Conservation (phyloP, 345 rosid species). For the Eucalyptus curtisii region DNA sequence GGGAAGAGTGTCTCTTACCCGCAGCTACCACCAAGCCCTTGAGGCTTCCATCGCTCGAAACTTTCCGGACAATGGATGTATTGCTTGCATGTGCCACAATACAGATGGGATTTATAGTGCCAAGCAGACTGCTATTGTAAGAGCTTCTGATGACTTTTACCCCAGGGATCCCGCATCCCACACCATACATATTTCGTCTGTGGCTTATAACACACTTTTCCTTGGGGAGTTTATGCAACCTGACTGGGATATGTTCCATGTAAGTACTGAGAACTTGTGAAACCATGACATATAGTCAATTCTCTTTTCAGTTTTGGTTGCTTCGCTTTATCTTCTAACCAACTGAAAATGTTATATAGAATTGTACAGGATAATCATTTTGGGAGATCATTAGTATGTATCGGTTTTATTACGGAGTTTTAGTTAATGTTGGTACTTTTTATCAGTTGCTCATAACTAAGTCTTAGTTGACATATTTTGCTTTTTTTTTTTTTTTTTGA, state of each 20-base stretch:
- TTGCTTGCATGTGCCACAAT: conserved; percentile 96
- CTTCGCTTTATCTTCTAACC: neutral
- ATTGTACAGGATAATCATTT: neutral
- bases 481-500: neutral
- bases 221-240: conserved; percentile 99
- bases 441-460: neutral
- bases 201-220: conserved; percentile 83
- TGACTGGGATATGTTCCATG: conserved; percentile 99
- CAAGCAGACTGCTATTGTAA: conserved; percentile 83
- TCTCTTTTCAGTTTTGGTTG: neutral
- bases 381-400: neutral
- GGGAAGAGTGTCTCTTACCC: conserved; percentile 90
- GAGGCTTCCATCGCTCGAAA: conserved; percentile 82
- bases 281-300: neutral
- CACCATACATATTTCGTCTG: conserved; percentile 87
- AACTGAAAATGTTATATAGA: neutral
- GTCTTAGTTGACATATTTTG: neutral
- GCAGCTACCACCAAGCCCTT: conserved; percentile 73
- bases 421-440: neutral
- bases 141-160: conserved; percentile 95
- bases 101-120: conserved; percentile 91
- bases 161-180: conserved; percentile 97
- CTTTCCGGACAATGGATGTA: conserved; percentile 88
- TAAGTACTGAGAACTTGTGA: conserved; percentile 39
- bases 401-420: neutral